These are phyloP conservation scores for Casaregolazyma suthepensis DNA, from an alignment of 1,139 yeast species.

Conservation along the genomic window DNA sequence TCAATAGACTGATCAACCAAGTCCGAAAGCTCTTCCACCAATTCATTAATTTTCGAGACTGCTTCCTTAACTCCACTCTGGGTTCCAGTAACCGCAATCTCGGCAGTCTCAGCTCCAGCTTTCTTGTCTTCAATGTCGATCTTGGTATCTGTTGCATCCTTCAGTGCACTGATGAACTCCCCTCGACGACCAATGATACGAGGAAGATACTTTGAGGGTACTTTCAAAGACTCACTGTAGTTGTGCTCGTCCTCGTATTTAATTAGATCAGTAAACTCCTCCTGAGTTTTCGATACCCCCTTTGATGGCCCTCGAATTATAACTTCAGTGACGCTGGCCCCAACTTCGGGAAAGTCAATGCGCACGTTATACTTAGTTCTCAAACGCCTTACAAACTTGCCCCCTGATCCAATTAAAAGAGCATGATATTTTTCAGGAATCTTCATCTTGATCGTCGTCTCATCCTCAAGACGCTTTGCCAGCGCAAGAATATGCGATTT, in stretches of 20 bases:
- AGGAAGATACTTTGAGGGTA: conserved; percentile 70
- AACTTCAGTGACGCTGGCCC: conserved; percentile 49
- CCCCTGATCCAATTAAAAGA: conserved; percentile 77
- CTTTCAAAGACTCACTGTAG: conserved; percentile 51
- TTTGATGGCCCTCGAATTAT: conserved; percentile 85
- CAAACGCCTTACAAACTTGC: conserved; percentile 74
- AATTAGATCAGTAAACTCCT: conserved; percentile 76
- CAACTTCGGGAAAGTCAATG: conserved; percentile 60
- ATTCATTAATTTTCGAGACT: conserved; percentile 50
- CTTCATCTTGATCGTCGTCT: conserved; percentile 53
- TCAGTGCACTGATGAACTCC: conserved; percentile 74
- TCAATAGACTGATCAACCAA: conserved; percentile 53
- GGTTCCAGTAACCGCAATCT: conserved; percentile 73
- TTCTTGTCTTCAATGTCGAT: conserved; percentile 54
- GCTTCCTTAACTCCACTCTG: conserved; percentile 77
- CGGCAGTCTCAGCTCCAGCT: conserved; percentile 34
- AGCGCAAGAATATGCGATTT: conserved; percentile 51
- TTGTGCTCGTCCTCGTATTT: conserved; percentile 89
- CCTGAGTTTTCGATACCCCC: conserved; percentile 79
- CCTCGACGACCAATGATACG: conserved; percentile 88
- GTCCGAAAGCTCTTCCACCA: conserved; percentile 65
- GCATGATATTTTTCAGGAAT: conserved; percentile 79
- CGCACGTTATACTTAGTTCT: conserved; percentile 84
- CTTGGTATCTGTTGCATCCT: conserved; percentile 74
- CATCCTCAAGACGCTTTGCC: conserved; percentile 80